Conservation (phyloP, 352 stramenopile species). For the Hyaloperonospora brassicae region DNA sequence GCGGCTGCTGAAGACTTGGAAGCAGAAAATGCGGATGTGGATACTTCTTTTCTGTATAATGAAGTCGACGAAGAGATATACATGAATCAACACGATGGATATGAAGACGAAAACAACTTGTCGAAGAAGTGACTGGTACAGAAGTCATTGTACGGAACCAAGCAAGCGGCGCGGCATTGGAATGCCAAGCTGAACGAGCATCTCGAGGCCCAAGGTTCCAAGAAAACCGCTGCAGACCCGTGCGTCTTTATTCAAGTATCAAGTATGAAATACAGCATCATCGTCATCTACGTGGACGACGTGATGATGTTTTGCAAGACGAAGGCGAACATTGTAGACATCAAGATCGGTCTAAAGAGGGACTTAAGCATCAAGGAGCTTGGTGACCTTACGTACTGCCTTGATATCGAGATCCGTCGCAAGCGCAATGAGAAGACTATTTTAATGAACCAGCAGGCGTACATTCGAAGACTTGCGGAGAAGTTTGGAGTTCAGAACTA, state of each 20-base stretch:
- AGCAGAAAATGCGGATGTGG: neutral
- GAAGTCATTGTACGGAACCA: neutral
- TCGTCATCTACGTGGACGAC: no score
- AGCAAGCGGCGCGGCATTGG: neutral
- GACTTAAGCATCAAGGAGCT: neutral
- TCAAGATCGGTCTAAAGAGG: no score
- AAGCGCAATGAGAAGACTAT: neutral
- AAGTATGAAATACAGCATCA: no score
- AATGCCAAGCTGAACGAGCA: neutral
- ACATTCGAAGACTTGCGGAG: conserved; percentile 1
- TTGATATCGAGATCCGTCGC: neutral
- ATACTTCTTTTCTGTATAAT: conserved; percentile 3
- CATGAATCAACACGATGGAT: conserved; percentile 2
- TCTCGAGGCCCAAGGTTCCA: neutral
- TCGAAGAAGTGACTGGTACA: neutral
- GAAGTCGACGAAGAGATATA: conserved; percentile 7
- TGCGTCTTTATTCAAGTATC: no score
- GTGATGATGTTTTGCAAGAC: no score
- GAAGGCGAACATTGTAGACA: no score
- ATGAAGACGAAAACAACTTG: neutral
- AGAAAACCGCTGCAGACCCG: neutral
- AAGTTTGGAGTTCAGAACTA: conserved; percentile 1
- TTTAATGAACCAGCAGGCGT: neutral
- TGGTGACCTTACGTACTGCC: neutral
- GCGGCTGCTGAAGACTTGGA: conserved; percentile 1